These are phyloP conservation scores for Talaromyces sp. DNA, from an alignment of 2,329 filamentous ascomycete species.

Conservation along the genomic window DNA sequence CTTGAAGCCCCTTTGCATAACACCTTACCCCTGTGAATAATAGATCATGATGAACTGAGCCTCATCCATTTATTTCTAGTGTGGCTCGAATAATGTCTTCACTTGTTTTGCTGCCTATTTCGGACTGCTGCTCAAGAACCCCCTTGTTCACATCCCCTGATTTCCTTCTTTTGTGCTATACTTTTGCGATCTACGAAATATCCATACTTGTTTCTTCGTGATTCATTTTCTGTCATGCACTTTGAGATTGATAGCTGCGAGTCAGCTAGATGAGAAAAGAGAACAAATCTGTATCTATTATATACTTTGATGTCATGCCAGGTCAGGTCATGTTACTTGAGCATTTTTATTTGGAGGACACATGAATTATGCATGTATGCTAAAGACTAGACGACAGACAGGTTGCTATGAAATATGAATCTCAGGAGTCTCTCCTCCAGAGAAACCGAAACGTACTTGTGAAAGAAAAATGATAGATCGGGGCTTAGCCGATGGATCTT, in stretches of 20 bases:
- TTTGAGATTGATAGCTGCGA: not conserved
- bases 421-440: not conserved
- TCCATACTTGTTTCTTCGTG: not conserved
- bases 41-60: constrained; percentile 10
- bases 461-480: not conserved
- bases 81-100: constrained; percentile 1
- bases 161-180: constrained; percentile 1
- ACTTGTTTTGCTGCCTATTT: not conserved
- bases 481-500: not conserved
- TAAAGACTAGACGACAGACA: not conserved
- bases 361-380: not conserved
- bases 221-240: not conserved
- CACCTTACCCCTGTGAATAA: constrained; percentile 11
- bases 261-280: not conserved
- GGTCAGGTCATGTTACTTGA: not conserved
- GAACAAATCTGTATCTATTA: not conserved
- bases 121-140: not conserved
- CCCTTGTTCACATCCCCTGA: not conserved
- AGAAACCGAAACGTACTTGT: not conserved
- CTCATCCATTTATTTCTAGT: not conserved
- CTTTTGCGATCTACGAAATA: not conserved
- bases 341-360: not conserved
- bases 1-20: constrained; percentile 9
- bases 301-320: not conserved
- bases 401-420: not conserved